Evolutionary conservation across 1,284 basidiomycete species (phyloP), one percentile per base, ranked within the genome.

Genomic region (Marasmius fiardii): DNA sequence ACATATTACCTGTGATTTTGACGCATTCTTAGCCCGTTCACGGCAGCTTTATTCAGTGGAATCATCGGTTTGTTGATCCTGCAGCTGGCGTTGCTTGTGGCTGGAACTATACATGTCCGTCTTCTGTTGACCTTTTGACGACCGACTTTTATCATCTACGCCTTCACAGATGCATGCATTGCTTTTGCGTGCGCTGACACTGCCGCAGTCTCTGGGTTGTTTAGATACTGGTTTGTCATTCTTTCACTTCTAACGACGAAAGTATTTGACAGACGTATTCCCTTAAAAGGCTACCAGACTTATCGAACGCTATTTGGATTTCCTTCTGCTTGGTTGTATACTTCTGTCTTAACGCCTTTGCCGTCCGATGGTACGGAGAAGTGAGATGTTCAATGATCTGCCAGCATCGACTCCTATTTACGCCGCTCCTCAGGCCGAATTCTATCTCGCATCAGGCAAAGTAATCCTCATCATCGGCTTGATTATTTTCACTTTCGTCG

Each of bases 401-500:
- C 43, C 20, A 12, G 8, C 4, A n/a, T 12, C 12, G n/a, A n/a
- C n/a, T n/a, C n/a, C n/a, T 44, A 43, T 11, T 31, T 4, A 18
- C 11, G 20, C 6, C 18, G 10, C 14, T 3, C 10, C 33, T 18
- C 23, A 58, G 57, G 63, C 74, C 51, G 76, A 76, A 62, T 72
- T 71, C 59, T 65, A 66, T 59, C 62, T 64, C 43, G 58, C 56
- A 4, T 56, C 53, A 33, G 56, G 55, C 50, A 79, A 79, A 63
- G 73, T 79, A 53, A 56, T 76, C 53, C 71, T 74, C 12, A 67
- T 80, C 34, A 70, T 75, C 53, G 79, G 79, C 16, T 67, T 80
- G 16, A 73, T 80, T 61, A 65, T 80, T 34, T 66, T 78, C 51
- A 72, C 71, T n/a, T 61, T 68, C 43, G 55, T 68, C 24, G 71